These are phyloP conservation scores for Pythium brachiatum DNA, from an alignment of 352 stramenopile species.

Conservation along the genomic window DNA sequence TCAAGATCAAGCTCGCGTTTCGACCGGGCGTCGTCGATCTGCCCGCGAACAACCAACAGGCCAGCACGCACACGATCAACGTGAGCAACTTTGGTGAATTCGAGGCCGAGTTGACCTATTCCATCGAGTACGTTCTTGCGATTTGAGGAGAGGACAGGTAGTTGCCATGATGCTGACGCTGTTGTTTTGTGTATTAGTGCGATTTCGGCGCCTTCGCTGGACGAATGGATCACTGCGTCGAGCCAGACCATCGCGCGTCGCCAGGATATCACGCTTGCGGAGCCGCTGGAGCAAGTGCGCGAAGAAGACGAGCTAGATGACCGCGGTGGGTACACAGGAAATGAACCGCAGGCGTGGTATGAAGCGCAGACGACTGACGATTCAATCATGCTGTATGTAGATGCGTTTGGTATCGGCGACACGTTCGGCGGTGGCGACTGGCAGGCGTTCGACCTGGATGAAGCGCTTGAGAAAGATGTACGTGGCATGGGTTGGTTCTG, in stretches of 20 bases:
- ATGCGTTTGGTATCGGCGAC: conserved; percentile 66
- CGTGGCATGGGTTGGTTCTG: not conserved
- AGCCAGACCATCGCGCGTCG: conserved; percentile 74
- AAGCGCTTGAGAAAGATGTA: conserved; percentile 50
- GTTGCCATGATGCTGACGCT: not conserved
- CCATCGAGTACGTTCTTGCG: conserved; percentile 63
- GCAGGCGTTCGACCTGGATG: conserved; percentile 82
- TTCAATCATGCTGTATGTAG: conserved; percentile 25
- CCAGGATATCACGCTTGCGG: conserved; percentile 83
- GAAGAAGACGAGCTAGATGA: conserved; percentile 53
- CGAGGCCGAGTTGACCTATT: conserved; percentile 80
- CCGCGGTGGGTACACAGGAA: conserved; percentile 41
- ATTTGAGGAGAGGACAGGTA: too few species aligned
- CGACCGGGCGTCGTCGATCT: conserved; percentile 80
- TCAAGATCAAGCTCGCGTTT: conserved; percentile 99
- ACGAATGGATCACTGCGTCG: conserved; percentile 78
- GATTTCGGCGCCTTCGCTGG: conserved; percentile 57
- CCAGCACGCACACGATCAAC: conserved; percentile 76
- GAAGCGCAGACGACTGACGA: not conserved
- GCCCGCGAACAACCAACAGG: conserved; percentile 59
- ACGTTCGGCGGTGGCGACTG: conserved; percentile 77
- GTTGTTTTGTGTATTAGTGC: conserved; percentile 35
- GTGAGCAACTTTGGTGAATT: conserved; percentile 85
- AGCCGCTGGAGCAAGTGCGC: conserved; percentile 48
- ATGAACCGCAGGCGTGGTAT: too few species aligned